phyloP scores from a whole-genome alignment of 2,329 filamentous ascomycete genomes.

The Fusarium nelsonii region DNA sequence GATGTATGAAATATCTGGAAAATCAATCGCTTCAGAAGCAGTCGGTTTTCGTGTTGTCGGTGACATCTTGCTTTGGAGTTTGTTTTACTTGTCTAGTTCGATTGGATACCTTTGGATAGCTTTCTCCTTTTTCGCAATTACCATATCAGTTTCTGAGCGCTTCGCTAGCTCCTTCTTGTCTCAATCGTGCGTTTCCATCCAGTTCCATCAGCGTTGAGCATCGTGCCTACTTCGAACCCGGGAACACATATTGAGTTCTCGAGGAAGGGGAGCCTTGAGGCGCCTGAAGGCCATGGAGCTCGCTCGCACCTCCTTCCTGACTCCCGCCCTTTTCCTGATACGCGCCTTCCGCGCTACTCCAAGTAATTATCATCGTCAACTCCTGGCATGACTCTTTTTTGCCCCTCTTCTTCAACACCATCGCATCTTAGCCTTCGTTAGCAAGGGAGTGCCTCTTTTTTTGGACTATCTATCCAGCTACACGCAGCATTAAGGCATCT shows the following conservation, averaged over 20 bases:
- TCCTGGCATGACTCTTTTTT: neutral
- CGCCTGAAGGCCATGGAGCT: neutral
- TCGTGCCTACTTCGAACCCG: neutral
- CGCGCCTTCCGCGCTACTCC: constrained; percentile 2
- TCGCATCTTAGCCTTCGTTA: constrained; percentile 35
- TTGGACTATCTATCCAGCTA: constrained; percentile 47
- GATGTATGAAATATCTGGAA: neutral
- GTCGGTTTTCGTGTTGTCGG: neutral
- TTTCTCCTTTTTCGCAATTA: neutral
- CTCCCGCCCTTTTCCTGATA: neutral
- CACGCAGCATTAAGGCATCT: constrained; percentile 47
- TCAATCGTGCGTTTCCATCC: neutral
- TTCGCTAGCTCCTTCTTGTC: neutral
- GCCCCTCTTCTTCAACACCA: constrained; percentile 24
- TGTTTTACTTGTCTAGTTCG: neutral
- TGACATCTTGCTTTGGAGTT: constrained; percentile 22
- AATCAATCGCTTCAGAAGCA: neutral
- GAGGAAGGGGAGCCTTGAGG: neutral
- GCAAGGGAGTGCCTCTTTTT: constrained; percentile 36
- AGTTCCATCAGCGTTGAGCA: too few species aligned
- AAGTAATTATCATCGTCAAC: neutral
- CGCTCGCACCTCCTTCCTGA: neutral
- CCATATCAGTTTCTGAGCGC: neutral
- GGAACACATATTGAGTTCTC: neutral
- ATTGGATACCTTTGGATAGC: constrained; percentile 37